phyloP scores from a whole-genome alignment of 73 alveolate genomes.

The Strombidium stylifer region DNA sequence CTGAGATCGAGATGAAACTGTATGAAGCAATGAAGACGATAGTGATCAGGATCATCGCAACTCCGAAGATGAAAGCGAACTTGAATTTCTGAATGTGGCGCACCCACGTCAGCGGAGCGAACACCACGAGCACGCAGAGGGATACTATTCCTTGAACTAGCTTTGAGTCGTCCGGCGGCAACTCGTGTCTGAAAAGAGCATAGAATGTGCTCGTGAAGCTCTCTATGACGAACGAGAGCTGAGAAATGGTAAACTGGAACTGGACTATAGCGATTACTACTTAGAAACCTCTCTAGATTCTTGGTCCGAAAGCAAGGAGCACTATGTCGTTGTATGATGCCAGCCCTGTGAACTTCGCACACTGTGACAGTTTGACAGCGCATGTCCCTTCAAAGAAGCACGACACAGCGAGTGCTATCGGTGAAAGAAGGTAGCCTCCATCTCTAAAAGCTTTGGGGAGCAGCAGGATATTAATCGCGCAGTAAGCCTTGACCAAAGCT shows the following conservation, averaged over 20 bases:
- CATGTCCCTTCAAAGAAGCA: not conserved
- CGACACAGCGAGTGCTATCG: not conserved
- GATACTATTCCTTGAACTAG: not conserved
- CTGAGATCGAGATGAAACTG: not conserved
- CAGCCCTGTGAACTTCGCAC: not conserved
- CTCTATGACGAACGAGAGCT: not conserved
- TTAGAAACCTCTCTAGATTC: not conserved
- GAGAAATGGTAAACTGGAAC: slow-evolving; percentile 1
- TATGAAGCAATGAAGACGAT: not conserved
- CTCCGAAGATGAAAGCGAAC: slow-evolving; percentile 1
- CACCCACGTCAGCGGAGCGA: not conserved
- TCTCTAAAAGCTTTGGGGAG: slow-evolving; percentile 5
- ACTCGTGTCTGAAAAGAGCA: no score
- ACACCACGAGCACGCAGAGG: not conserved
- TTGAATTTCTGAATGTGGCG: not conserved
- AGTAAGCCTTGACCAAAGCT: slow-evolving; percentile 12
- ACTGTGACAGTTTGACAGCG: slow-evolving; percentile 1
- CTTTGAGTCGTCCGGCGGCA: not conserved
- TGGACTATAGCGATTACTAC: not conserved
- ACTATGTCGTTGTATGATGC: not conserved
- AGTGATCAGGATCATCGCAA: not conserved
- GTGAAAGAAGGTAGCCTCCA: slow-evolving; percentile 10
- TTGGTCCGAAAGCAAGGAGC: not conserved
- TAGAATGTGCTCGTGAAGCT: not conserved
- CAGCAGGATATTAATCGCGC: slow-evolving; percentile 4